Evolutionary conservation across 345 rosid species (phyloP).

Genomic region (Microthlaspi erraticum): DNA sequence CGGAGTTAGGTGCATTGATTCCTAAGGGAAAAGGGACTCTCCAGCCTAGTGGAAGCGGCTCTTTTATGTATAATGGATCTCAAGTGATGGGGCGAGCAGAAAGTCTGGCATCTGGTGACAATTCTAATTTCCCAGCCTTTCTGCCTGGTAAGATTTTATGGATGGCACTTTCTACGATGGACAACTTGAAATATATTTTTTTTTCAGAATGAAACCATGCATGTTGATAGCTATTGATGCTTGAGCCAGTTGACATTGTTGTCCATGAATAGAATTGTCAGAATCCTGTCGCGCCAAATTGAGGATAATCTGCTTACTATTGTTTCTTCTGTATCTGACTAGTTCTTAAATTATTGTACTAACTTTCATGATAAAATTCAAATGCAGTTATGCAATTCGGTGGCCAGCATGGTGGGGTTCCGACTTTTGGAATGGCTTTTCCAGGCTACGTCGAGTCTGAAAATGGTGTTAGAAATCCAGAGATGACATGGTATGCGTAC

Average conservation of each 20-base stretch:
- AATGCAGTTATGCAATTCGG: slow-evolving; percentile 81
- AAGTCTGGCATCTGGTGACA: slow-evolving; percentile 66
- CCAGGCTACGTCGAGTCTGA: slow-evolving; percentile 69
- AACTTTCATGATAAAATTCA: not conserved
- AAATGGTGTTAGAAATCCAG: slow-evolving; percentile 83
- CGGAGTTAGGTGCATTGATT: slow-evolving; percentile 62
- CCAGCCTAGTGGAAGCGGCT: slow-evolving; percentile 69
- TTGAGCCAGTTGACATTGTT: slow-evolving; percentile 7
- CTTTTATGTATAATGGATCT: slow-evolving; percentile 72
- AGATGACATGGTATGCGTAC: slow-evolving; percentile 86
- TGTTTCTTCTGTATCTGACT: not conserved
- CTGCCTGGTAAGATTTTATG: slow-evolving; percentile 68
- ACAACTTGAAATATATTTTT: not conserved
- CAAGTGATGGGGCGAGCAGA: slow-evolving; percentile 74
- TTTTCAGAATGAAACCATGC: not conserved
- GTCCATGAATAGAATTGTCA: not conserved
- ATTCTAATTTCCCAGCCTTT: slow-evolving; percentile 80
- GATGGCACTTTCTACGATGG: slow-evolving; percentile 1
- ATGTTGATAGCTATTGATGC: slow-evolving; percentile 17
- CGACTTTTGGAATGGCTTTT: slow-evolving; percentile 97
- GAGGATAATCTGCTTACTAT: slow-evolving; percentile 8
- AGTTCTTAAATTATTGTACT: slow-evolving; percentile 5
- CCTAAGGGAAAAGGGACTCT: slow-evolving; percentile 69
- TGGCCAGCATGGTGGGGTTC: slow-evolving; percentile 96
- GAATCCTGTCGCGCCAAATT: not conserved